Evolutionary conservation across 257 asterid species (phyloP), one percentile per base, ranked within the genome.

Genomic region (Fraxinus pennsylvanica): DNA sequence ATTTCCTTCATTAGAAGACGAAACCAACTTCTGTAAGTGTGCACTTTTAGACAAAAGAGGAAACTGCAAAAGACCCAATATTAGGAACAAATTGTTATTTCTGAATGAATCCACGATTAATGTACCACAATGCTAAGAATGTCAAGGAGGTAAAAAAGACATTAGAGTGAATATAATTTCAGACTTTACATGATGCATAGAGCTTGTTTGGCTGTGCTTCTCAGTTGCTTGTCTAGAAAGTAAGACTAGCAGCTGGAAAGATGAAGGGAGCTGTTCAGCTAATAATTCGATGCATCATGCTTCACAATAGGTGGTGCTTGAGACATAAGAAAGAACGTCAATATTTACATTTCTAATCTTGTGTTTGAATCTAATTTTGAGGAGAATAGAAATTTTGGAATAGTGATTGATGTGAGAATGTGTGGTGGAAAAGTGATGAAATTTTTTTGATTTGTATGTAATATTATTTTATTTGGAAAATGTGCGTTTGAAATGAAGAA

Each of bases 1-100:
- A 9, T 77, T 84, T 78, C 88, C 90, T 82, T 82, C 89, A 47
- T 81, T 79, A 61, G 88, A 29, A 30, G 78, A 83, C 4, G 92
- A 83, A 54, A 87, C 88, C 70, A 91, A 59, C 76, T 89, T 91
- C 68, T 91, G 92, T 41, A 91, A 68, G 22, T 74, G 68, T 6
- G 90, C 83, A 78, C 96, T 87, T 80, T 87, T 89, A 43, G 92
- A 89, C 66, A 91, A 76, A 69, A 91, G 92, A n/a, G 96, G 96
- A 67, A 91, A 91, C 96, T 91, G 91, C 87, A 80, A 27, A 80
- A 78, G 59, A 59, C 67, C 71, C 59, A 57, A 27, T 63, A 38
- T 71, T 12, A 57, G 32, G 54, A 77, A 68, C 73, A 19, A 57
- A 82, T 87, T 43, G 61, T 75, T 61, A 79, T 57, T 59, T 4